Percentiles rank a stretch among this genome's conserved stretches.
Conservation (phyloP, 768 basidiomycete genomes). For the Pleurotus citrinopileatus region DNA sequence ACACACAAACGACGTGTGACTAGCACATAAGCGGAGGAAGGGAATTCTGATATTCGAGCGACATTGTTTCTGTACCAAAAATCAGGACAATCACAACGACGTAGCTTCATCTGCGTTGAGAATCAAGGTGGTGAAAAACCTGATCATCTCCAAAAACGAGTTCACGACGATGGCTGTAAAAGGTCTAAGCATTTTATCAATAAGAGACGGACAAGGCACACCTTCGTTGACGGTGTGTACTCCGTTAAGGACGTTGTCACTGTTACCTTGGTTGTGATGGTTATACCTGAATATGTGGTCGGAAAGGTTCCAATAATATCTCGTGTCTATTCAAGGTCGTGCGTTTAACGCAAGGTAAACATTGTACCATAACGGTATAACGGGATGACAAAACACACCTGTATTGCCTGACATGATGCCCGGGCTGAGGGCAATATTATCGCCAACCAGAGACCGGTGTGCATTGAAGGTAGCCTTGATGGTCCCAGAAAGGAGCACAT, state of each 20-base stretch:
- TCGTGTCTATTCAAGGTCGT: conserved; percentile 49
- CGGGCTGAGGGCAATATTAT: conserved; percentile 45
- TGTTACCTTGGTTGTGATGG: conserved; percentile 36
- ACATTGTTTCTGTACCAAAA: not conserved
- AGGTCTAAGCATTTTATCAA: too few species aligned
- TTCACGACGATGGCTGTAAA: conserved; percentile 50
- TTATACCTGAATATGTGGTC: conserved; percentile 69
- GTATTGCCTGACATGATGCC: conserved; percentile 62
- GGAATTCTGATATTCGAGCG: too few species aligned
- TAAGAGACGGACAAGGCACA: too few species aligned
- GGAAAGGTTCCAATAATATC: conserved; percentile 56
- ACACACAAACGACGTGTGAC: too few species aligned
- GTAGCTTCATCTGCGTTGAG: conserved; percentile 64
- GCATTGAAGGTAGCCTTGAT: conserved; percentile 61
- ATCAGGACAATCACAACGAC: conserved; percentile 8
- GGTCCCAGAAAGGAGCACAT: conserved; percentile 54
- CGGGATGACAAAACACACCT: conserved; percentile 29
- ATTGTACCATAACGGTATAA: not conserved
- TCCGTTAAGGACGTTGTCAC: conserved; percentile 29
- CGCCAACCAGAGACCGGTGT: conserved; percentile 34
- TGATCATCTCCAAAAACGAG: conserved; percentile 58
- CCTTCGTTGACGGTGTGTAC: conserved; percentile 78
- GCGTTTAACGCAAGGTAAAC: not conserved
- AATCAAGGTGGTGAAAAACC: conserved; percentile 63
- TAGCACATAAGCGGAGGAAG: too few species aligned